Evolutionary conservation across 345 rosid genomes (phyloP).

Genomic region (Eucalyptus tenuipes): DNA sequence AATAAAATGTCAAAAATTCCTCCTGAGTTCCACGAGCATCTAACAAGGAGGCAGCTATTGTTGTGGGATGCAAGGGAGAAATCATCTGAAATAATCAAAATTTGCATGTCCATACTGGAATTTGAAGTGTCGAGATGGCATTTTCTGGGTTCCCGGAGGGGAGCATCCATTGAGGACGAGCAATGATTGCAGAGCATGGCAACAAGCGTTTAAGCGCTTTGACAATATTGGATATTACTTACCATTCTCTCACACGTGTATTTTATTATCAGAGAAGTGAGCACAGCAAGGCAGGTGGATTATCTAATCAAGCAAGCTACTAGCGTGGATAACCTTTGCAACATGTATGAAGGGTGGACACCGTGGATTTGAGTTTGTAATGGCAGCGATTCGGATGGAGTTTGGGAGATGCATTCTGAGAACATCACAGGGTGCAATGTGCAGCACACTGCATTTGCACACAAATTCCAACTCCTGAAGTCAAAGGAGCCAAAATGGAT

Average conservation of each 20-base stretch:
- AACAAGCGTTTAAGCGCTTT: constrained; percentile 58
- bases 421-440: not conserved
- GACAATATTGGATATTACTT: constrained; percentile 54
- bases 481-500: not conserved
- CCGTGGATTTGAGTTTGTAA: constrained; percentile 63
- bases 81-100: constrained; percentile 54
- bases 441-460: not conserved
- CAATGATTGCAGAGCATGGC: constrained; percentile 60
- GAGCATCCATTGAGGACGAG: constrained; percentile 23
- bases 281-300: constrained; percentile 71
- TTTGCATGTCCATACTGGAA: constrained; percentile 69
- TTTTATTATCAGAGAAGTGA: constrained; percentile 38
- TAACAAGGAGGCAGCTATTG: constrained; percentile 52
- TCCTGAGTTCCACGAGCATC: constrained; percentile 69
- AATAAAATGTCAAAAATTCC: constrained; percentile 72
- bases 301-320: constrained; percentile 77
- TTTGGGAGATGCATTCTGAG: not conserved
- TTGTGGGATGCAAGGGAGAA: constrained; percentile 71
- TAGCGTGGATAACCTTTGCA: constrained; percentile 81
- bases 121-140: constrained; percentile 90
- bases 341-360: constrained; percentile 98
- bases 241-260: constrained; percentile 57
- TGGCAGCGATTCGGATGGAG: not conserved
- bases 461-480: not conserved
- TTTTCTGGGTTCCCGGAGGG: constrained; percentile 48